Base-by-base conservation (phyloP, 2,329 filamentous ascomycete genomes). In the Aspergillus luchuensis region DNA sequence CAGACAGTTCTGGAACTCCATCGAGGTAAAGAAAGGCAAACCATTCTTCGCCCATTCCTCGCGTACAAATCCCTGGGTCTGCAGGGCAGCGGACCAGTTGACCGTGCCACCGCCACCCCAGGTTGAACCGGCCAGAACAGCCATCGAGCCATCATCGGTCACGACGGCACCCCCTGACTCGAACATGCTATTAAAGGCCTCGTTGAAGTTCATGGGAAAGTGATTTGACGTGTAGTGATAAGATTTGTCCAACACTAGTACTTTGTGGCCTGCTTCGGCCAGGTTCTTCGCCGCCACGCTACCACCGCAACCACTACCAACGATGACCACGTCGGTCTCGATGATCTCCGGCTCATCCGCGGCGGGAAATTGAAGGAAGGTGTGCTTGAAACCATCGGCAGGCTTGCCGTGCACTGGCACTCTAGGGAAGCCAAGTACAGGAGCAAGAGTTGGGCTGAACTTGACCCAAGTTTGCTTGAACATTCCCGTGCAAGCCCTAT, bases 91-190 rank as follows among this genome's bases (percentile, higher is more conserved):
- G 23, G 81, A 90, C 92, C 92, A 97, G 76, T 97, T 97, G 68
- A 97, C 78, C 0, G 91, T 92, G 5, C 92, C 92, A 58, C 93
- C 93, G 45, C 93, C 93, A 30, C 93, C 93, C 86, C 90, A 96
- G 33, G 85, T 85, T 58, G 86, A 85, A 1, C 91, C 93, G 0
- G 89, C 85, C 2, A 91, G 73, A 11, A 94, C 75, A 15, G 79
- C 84, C 33, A 89, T 79, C 5, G 84, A 83, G 10, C 80, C 79
- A 69, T 90, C 84, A 62, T 89, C 80, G 63, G 81, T 80, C 66
- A 82, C 69, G 5, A 84, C 68, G 17, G 85, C 74, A 7, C 89
- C 90, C 21, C 84, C 84, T 62, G 86, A 87, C 67, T 92, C 90
- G 68, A 86, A 95, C 28, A 97, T 80, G 68, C 90, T 85, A 6